Base-by-base conservation (phyloP, 768 basidiomycete species). In the Kwoniella bestiolae region DNA sequence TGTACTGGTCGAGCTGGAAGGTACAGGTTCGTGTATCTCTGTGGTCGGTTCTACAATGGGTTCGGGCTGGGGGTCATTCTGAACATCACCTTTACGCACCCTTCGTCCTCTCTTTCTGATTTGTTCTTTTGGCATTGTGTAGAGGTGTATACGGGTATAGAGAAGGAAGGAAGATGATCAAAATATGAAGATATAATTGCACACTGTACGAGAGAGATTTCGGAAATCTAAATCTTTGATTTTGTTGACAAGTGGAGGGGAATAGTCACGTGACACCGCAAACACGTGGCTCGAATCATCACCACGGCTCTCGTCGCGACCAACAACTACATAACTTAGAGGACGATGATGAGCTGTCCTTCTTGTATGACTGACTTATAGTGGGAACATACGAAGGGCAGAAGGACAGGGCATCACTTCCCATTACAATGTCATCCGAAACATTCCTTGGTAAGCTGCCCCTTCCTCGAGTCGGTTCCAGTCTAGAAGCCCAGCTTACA, bases 121-220 rank as follows among this genome's bases (percentile, higher is more conserved):
- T 38, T 79, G 74, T 64, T 81, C 80, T 63, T 78, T 79, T n/a
- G 79, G 78, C 79, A 80, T 81, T 26, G 23, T 65, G 18, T n/a
- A 21, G n/a, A n/a, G 26, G 47, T 28, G 44, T 23, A 29, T 18
- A 8, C 18, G 26, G 5, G 31, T 32, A 6, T 14, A n/a, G 28
- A 21, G 51, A n/a, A n/a, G n/a, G n/a, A n/a, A n/a, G n/a, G n/a
- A n/a, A n/a, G n/a, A n/a, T n/a, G n/a, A n/a, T n/a, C n/a, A n/a
- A n/a, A n/a, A n/a, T n/a, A n/a, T n/a, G n/a, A n/a, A n/a, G n/a
- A n/a, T n/a, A n/a, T n/a, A n/a, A n/a, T n/a, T n/a, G n/a, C n/a
- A n/a, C n/a, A n/a, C 12, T 28, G 14, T 32, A 21, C 14, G 32
- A 56, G 28, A 56, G 34, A 35, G 34, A 29, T 53, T 35, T 29